Evolutionary conservation across 495 filamentous ascomycete genomes (phyloP), one percentile per base, ranked within the genome.

Genomic region (Penicillium turbatum): DNA sequence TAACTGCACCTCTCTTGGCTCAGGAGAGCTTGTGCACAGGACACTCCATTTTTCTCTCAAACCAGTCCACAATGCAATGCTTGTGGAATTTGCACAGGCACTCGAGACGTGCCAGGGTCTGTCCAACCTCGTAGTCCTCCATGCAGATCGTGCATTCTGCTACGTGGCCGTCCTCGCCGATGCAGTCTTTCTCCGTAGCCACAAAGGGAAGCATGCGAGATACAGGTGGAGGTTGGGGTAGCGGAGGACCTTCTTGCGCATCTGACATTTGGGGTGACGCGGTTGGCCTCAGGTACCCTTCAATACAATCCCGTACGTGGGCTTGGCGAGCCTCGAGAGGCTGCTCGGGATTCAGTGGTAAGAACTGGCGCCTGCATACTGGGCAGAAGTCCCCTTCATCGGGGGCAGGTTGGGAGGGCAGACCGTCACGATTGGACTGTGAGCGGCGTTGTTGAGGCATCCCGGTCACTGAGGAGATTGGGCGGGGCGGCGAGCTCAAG

Each of bases 11-110:
- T 12, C 15, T 3, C 21, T 56, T n/a, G n/a, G n/a, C n/a, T n/a
- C n/a, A 74, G 17, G 66, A 71, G 19, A 75, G 55, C 42, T 78
- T 76, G 62, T 82, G 79, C 41, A 79, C 74, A 7, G 79, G 79
- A 53, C 79, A 82, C 67, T 80, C 75, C 45, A 67, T 72, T 65
- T 79, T 80, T 54, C 73, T 62, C 47, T 74, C 74, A 46, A 80
- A 82, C 79, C 79, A 82, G 51, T 72, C 72, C 26, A 73, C 69
- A 46, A 88, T 86, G 57, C 87, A 86, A 41, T 77, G 66, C 62
- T 83, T 75, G 66, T 97, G 95, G 67, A 97, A 98, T 51, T 92
- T 87, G 70, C 93, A 98, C 53, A 95, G 72, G 68, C 95, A 98
- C 71, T 95, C 90, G 53, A 98, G 72, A 48, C 92, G 75, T 6